Evolutionary conservation across 768 basidiomycete genomes (phyloP).

Genomic region (Suillus lakei): DNA sequence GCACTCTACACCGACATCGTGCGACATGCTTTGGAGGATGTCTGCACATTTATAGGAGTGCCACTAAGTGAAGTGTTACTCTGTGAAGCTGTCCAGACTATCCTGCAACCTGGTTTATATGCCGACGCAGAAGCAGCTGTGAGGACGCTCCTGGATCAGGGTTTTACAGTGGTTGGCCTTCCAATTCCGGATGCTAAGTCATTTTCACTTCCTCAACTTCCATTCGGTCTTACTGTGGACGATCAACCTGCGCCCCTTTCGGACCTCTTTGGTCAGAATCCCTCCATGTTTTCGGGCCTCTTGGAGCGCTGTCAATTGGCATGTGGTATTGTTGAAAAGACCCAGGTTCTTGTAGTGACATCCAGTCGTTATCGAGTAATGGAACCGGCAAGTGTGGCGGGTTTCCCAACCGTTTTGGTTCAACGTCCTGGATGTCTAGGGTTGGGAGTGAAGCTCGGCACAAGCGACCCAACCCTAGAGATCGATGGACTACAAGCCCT

Average conservation of each 20-base stretch:
- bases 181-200: neutral
- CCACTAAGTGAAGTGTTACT: neutral
- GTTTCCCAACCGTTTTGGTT: constrained; percentile 2
- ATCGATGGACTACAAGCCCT: neutral
- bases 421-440: neutral
- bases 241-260: neutral
- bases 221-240: neutral
- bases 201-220: constrained; percentile 7
- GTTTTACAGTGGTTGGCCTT: neutral
- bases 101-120: constrained; percentile 3
- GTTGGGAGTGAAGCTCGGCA: neutral
- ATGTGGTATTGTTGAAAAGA: neutral
- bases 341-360: constrained; percentile 10
- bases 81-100: neutral
- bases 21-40: neutral
- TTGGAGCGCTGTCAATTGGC: neutral
- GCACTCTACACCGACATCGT: neutral
- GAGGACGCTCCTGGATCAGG: neutral
- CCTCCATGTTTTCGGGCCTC: neutral
- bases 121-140: constrained; percentile 1
- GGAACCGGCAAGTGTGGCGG: constrained; percentile 5
- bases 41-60: neutral
- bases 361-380: neutral
- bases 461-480: constrained; percentile 3
- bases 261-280: neutral